Evolutionary conservation across 805 yeast species (phyloP), one percentile per base, ranked within the genome.

Genomic region (Candida gorgasii): DNA sequence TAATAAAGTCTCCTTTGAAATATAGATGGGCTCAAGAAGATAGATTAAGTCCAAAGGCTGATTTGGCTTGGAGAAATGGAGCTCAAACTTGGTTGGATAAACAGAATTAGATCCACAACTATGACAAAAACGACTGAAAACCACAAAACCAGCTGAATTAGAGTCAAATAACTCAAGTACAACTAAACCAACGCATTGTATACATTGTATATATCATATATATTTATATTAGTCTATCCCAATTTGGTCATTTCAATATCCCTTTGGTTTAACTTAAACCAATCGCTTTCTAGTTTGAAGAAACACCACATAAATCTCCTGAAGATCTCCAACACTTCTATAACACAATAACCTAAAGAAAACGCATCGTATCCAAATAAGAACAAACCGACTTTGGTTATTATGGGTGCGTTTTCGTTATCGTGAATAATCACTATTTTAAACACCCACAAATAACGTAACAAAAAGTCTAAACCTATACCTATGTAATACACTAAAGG

Each of bases 241-340:
- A 41, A 31, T 14, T 38, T 45, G 11, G 34, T 30, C 27, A 45
- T 6, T 24, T 45, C 49, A 14, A 44, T 40, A 22, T n/a, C 20
- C 32, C 17, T 16, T 4, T 15, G 32, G 7, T 33, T 59, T 23
- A 65, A 48, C 46, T 68, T 70, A 38, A 59, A 46, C 59, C 69
- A 82, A 57, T 92, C 97, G 22, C 85, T 78, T 51, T 93, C 98
- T 13, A 90, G 65, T 55, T 93, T 84, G 57, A 92, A 69, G 47
- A 87, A 76, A 31, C 89, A 79, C 99, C 99, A 93, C 39, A 89
- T 63, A 80, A 90, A 87, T 57, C 99, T 76, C 64, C 99, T 75
- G 7, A 83, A 51, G 5, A 93, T 69, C 59, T 93, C 99, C 40
- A 90, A 62, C 3, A 79, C 50, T 55, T 90, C 93, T 42, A 88